Conservation (phyloP, 1,284 basidiomycete species). For the Austroboletus novae-zelandiae region DNA sequence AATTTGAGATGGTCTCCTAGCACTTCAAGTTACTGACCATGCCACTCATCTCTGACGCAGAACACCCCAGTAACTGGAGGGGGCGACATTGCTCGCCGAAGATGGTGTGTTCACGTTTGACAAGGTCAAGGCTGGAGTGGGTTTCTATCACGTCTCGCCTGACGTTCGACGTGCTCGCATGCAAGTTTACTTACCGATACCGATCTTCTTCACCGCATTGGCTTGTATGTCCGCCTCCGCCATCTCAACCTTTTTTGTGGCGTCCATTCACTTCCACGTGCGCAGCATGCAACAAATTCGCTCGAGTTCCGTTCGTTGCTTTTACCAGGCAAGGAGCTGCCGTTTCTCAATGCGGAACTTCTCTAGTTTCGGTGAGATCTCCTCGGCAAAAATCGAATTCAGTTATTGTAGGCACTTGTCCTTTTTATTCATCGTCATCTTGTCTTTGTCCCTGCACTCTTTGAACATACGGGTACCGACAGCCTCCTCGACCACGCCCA, state of each 20-base stretch:
- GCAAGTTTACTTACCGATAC: constrained; percentile 49
- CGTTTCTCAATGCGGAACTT: constrained; percentile 90
- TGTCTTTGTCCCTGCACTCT: constrained; percentile 96
- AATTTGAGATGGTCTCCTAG: too few relatives aligned
- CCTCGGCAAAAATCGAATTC: constrained; percentile 76
- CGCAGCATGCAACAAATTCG: constrained; percentile 81
- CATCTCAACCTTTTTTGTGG: constrained; percentile 42
- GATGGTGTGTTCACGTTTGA: too few relatives aligned
- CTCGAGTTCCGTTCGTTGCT: constrained; percentile 87
- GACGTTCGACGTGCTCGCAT: too few relatives aligned
- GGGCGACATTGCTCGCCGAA: too few relatives aligned
- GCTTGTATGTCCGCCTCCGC: constrained; percentile 57
- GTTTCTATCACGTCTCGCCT: too few relatives aligned
- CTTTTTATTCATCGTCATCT: constrained; percentile 97
- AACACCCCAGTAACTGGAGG: too few relatives aligned
- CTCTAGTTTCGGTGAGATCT: constrained; percentile 94
- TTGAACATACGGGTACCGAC: constrained; percentile 99
- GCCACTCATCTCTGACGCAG: too few relatives aligned
- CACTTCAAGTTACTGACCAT: too few relatives aligned
- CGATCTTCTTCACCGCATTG: constrained; percentile 43
- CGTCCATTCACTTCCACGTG: constrained; percentile 87
- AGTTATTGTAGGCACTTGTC: constrained; percentile 96
- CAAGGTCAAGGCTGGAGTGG: too few relatives aligned
- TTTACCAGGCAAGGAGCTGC: constrained; percentile 89
- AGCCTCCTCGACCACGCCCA: constrained; percentile 99